Conservation (phyloP, 2,329 filamentous ascomycete species). For the Hypoxylon sp. region DNA sequence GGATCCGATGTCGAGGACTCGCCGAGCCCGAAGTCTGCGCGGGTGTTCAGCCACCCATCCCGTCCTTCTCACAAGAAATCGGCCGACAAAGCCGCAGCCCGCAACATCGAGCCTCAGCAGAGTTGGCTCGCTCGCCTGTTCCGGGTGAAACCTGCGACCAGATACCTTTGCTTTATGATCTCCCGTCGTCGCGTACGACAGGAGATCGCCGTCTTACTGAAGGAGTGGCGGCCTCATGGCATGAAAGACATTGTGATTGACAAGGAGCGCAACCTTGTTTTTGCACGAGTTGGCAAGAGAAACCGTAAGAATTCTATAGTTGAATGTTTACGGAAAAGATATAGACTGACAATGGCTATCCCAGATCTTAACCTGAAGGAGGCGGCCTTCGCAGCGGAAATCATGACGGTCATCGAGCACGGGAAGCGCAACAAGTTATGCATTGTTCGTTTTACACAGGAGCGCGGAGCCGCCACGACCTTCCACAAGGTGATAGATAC, state of each 20-base stretch:
- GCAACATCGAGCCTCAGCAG: slow-evolving; percentile 74
- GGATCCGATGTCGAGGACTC: slow-evolving; percentile 51
- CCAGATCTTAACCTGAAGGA: slow-evolving; percentile 84
- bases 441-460: slow-evolving; percentile 87
- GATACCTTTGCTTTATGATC: slow-evolving; percentile 79
- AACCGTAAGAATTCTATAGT: slow-evolving; percentile 75
- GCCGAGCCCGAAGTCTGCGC: slow-evolving; percentile 43
- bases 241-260: slow-evolving; percentile 83
- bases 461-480: slow-evolving; percentile 89
- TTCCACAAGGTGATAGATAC: slow-evolving; percentile 87
- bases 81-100: slow-evolving; percentile 47
- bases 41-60: slow-evolving; percentile 38
- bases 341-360: slow-evolving; percentile 26
- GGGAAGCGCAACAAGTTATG: slow-evolving; percentile 80
- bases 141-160: slow-evolving; percentile 84
- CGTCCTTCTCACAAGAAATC: slow-evolving; percentile 36
- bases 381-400: slow-evolving; percentile 86
- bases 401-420: slow-evolving; percentile 91
- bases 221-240: slow-evolving; percentile 85
- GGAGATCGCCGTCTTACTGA: slow-evolving; percentile 79
- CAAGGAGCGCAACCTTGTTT: slow-evolving; percentile 81
- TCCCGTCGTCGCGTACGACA: slow-evolving; percentile 79
- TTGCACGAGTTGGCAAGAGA: slow-evolving; percentile 77
- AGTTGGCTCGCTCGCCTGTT: slow-evolving; percentile 93
- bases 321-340: background rate